Evolutionary conservation across 1,284 basidiomycete species (phyloP), one percentile per base, ranked within the genome.

Genomic region (Polyporus tsugae): DNA sequence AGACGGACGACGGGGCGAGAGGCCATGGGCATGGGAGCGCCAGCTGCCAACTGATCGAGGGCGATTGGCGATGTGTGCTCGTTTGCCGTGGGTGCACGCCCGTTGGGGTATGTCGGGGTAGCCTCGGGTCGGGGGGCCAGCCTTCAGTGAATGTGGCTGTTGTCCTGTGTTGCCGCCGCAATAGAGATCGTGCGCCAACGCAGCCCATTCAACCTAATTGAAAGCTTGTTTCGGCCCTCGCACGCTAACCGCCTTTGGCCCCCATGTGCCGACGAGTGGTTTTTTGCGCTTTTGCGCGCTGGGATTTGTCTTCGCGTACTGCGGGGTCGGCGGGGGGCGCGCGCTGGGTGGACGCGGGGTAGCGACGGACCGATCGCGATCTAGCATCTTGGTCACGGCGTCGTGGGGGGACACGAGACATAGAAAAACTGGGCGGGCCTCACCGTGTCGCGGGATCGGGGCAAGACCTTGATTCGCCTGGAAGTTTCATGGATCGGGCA

Each of bases 61-160:
- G 13, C 57, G 70, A 68, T 71, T 65, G 67, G 62, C 62, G 44
- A 65, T 71, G 70, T 64, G 57, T 66, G 64, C 46, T 68, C 66
- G 68, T 70, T 69, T 70, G 62, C 65, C 66, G 67, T 69, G 70
- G 55, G 67, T 66, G 38, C 29, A 57, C 53, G 67, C 70, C 63
- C 36, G 68, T 69, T 66, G 70, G 70, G 68, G 69, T 69, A 72
- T 67, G 66, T 72, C 71, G 71, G 71, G 62, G 39, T 61, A 72
- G 71, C 68, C 68, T 72, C 71, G 71, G 71, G 66, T 10, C 57
- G 66, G 60, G 63, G 61, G 6, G 60, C 36, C 19, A 10, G 60
- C 55, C 19, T 22, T 38, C 19, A 11, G n/a, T 58, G 36, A 58
- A 58, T 38, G 42, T 13, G 2, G 41, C 6, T 35, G 60, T 36